Evolutionary conservation across 768 basidiomycete species (phyloP), one percentile per base, ranked within the genome.

Genomic region (Suillus brevipes): DNA sequence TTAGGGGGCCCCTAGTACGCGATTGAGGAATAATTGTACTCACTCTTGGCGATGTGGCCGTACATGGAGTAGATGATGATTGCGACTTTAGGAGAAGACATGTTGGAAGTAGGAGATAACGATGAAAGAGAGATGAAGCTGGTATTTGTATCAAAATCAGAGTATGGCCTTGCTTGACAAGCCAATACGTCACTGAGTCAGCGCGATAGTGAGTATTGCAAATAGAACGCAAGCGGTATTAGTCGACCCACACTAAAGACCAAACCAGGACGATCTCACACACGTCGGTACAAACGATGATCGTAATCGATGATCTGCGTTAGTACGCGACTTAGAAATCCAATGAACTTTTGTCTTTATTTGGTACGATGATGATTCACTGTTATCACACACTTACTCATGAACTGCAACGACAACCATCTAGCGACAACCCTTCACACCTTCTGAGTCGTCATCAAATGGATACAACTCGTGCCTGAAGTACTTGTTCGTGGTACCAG

Each of bases 1-100:
- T 67, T 43, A 60, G 60, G 66, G 66, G 64, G 34, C 34, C n/a
- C n/a, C n/a, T 62, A 25, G 23, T 23, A 23, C 49, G 36, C 53
- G 31, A 12, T 55, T 16, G 28, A 31, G 14, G 28, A 18, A 31
- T 6, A 12, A 6, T 2, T 23, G 36, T 9, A 81, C 87, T 58
- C 71, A 92, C 91, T 50, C 70, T 84, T 84, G 65, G 81, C 83
- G 74, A 92, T 85, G 74, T 93, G 92, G 68, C 89, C 89, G 73
- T 89, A 90, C 80, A 91, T 75, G 23, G 88, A 77, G 78, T 92
- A 92, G 76, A 92, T 87, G 70, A 92, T 67, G 69, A 92, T 89
- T 62, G 89, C 89, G 67, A 91, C 76, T 68, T 75, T 84, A 31
- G 90, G 89, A 59, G 80, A 67, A 47, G 83, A 72, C 82, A 83